These are phyloP conservation scores for Acidiella bohemica DNA, from an alignment of 495 filamentous ascomycete genomes.

Conservation along the genomic window DNA sequence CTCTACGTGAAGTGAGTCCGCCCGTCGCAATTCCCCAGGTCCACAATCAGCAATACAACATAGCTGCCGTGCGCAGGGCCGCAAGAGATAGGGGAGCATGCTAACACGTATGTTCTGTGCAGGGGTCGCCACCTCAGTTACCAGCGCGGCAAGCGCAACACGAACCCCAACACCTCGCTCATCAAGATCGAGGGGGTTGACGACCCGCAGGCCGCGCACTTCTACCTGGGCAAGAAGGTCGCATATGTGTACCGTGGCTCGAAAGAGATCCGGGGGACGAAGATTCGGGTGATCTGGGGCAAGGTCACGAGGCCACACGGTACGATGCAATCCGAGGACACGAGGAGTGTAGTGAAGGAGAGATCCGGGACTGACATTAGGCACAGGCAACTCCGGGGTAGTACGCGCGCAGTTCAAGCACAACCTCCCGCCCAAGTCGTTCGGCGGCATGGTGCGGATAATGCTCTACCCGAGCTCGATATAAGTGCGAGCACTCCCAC, in stretches of 20 bases:
- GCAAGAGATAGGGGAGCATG: not conserved
- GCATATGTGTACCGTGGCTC: slow-evolving; percentile 93
- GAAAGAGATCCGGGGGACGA: slow-evolving; percentile 84
- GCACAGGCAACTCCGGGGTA: slow-evolving; percentile 79
- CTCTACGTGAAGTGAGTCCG: slow-evolving; percentile 76
- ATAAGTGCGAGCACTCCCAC: slow-evolving; percentile 32
- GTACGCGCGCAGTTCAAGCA: slow-evolving; percentile 89
- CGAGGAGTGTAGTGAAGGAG: too few species aligned
- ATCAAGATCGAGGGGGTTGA: slow-evolving; percentile 96
- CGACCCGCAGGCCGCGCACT: slow-evolving; percentile 69
- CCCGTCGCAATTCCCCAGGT: slow-evolving; percentile 40
- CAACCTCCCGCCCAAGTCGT: slow-evolving; percentile 89
- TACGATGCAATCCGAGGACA: slow-evolving; percentile 67
- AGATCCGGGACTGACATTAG: too few species aligned
- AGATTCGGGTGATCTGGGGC: slow-evolving; percentile 98
- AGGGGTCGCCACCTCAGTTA: slow-evolving; percentile 82
- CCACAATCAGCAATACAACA: slow-evolving; percentile 5
- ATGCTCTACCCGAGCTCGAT: slow-evolving; percentile 93
- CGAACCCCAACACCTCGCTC: slow-evolving; percentile 63
- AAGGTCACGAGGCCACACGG: slow-evolving; percentile 92
- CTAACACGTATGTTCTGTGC: not conserved
- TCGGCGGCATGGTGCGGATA: slow-evolving; percentile 91
- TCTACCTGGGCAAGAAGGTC: slow-evolving; percentile 90
- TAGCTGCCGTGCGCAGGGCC: too few species aligned
- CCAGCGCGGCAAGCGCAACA: slow-evolving; percentile 48